Conservation (phyloP, 805 yeast genomes). For the Barnettozyma californica region DNA sequence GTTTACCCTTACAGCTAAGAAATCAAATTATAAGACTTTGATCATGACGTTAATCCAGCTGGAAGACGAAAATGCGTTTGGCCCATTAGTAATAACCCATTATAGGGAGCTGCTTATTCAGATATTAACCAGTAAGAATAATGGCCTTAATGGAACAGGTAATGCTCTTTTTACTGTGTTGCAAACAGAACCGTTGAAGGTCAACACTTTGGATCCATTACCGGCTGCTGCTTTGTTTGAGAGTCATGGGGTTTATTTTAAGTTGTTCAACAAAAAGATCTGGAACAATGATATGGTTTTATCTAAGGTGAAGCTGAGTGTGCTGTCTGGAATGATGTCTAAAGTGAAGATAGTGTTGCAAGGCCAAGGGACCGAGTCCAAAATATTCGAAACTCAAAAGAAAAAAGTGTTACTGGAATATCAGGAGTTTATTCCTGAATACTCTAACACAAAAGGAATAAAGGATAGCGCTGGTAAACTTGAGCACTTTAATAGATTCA, state of each 20-base stretch:
- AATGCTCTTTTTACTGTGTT: not conserved
- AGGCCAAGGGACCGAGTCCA: not conserved
- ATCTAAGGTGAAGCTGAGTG: not conserved
- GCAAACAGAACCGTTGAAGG: conserved; percentile 5
- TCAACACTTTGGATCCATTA: conserved; percentile 2
- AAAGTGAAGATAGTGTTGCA: not conserved
- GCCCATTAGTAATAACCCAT: not conserved
- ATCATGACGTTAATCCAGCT: not conserved
- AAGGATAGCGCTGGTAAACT: conserved; percentile 1
- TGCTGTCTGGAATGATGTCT: conserved; percentile 5
- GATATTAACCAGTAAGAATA: not conserved
- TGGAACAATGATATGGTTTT: conserved; percentile 1
- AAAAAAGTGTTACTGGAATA: not conserved
- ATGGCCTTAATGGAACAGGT: not conserved
- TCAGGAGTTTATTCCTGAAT: conserved; percentile 5
- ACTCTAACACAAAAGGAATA: conserved; percentile 1
- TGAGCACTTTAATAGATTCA: conserved; percentile 15
- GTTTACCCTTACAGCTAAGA: not conserved
- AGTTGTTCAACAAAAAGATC: not conserved
- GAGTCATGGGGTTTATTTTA: not conserved
- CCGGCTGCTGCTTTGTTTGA: not conserved
- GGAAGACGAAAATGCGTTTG: not conserved
- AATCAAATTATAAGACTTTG: not conserved
- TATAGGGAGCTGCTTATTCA: not conserved
- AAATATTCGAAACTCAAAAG: not conserved